Evolutionary conservation across 2,329 filamentous ascomycete genomes (phyloP).

Genomic region (Aplosporella prunicola): DNA sequence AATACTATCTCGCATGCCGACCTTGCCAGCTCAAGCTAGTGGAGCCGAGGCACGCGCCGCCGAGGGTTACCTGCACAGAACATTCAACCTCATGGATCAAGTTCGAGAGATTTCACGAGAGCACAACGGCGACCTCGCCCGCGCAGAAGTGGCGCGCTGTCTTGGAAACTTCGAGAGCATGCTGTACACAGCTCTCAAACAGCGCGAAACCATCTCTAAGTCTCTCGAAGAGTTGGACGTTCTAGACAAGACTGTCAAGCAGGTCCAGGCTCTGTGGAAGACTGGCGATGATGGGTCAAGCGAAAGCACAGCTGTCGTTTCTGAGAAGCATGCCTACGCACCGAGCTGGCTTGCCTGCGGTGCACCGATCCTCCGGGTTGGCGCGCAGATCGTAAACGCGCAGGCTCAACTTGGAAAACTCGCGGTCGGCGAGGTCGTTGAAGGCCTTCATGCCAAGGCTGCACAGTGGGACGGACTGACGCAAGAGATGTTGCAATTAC

Average conservation of each 20-base stretch:
- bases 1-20: conserved; percentile 51
- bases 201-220: conserved; percentile 45
- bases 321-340: background rate
- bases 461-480: background rate
- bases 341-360: conserved; percentile 47
- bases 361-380: conserved; percentile 56
- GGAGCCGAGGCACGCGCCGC: conserved; percentile 30
- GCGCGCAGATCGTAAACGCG: conserved; percentile 51
- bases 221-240: conserved; percentile 29
- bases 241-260: conserved; percentile 30
- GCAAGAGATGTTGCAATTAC: conserved; percentile 1
- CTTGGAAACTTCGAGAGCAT: conserved; percentile 82
- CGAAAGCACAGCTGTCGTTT: background rate
- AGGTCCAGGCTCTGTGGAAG: conserved; percentile 23
- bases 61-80: conserved; percentile 69
- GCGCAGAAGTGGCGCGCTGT: conserved; percentile 68
- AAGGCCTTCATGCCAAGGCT: background rate
- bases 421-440: conserved; percentile 5
- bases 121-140: conserved; percentile 76
- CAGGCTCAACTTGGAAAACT: conserved; percentile 56
- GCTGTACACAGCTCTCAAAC: conserved; percentile 54
- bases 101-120: conserved; percentile 58
- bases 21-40: conserved; percentile 23
- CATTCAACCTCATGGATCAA: conserved; percentile 62
- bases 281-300: conserved; percentile 14